Evolutionary conservation across 805 yeast species (phyloP).

Genomic region (Nakazawaea holstii): DNA sequence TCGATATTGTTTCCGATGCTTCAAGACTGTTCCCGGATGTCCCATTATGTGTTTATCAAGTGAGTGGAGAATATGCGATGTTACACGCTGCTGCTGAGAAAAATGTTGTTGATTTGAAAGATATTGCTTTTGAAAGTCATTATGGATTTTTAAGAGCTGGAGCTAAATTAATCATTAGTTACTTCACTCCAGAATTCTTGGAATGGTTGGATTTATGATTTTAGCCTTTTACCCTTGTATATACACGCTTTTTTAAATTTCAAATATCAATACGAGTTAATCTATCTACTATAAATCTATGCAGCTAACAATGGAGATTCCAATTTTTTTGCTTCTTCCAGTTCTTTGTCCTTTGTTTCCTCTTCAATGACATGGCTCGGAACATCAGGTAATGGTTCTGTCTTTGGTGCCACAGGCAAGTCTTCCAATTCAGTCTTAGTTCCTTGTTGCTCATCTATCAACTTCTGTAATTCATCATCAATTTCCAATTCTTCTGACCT

Average conservation of each 20-base stretch:
- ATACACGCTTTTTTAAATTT: background rate
- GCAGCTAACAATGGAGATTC: constrained; percentile 16
- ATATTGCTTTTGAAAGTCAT: constrained; percentile 79
- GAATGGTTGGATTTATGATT: constrained; percentile 67
- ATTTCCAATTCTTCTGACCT: constrained; percentile 54
- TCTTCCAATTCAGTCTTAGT: constrained; percentile 12
- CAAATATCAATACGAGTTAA: background rate
- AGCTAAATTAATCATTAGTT: constrained; percentile 84
- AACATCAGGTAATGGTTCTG: constrained; percentile 13
- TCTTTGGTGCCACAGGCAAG: constrained; percentile 16
- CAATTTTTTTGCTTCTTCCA: constrained; percentile 15
- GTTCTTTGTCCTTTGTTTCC: constrained; percentile 16
- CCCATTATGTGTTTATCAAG: constrained; percentile 94
- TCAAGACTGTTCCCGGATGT: constrained; percentile 72
- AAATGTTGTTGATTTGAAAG: constrained; percentile 81
- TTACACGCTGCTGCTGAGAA: constrained; percentile 97
- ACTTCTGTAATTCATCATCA: constrained; percentile 51
- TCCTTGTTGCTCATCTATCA: constrained; percentile 41
- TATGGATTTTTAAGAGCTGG: constrained; percentile 94
- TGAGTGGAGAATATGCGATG: constrained; percentile 97
- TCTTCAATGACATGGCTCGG: constrained; percentile 15
- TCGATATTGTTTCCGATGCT: constrained; percentile 89
- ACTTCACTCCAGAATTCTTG: constrained; percentile 92
- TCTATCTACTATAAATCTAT: constrained; percentile 5
- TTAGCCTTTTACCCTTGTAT: constrained; percentile 3